A percentile compares a stretch with the other conserved stretches of the same genome.
Evolutionary conservation across 2,329 filamentous ascomycete species (phyloP).

Genomic region (Colletotrichum magnum): DNA sequence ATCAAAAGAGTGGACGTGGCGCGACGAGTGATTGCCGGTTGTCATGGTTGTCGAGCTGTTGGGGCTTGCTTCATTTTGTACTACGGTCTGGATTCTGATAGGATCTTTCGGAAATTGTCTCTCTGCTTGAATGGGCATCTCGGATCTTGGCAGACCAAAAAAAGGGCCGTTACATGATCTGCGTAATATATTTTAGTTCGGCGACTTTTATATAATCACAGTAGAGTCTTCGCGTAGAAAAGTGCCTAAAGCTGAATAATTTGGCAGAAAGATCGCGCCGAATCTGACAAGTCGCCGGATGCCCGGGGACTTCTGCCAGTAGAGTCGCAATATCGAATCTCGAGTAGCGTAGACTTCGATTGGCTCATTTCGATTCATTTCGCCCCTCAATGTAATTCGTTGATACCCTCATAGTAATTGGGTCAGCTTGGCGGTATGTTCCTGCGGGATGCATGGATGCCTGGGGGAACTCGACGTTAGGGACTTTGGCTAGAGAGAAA

Average conservation of each 20-base stretch:
- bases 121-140: too few relatives aligned
- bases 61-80: too few relatives aligned
- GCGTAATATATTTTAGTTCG: background rate
- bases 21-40: too few relatives aligned
- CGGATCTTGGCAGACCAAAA: too few relatives aligned
- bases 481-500: too few relatives aligned
- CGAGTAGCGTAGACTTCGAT: background rate
- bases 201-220: background rate
- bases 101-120: too few relatives aligned
- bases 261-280: background rate
- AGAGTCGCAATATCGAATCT: background rate
- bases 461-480: background rate
- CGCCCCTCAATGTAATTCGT: background rate
- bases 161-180: too few relatives aligned
- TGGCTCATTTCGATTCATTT: background rate
- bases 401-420: background rate
- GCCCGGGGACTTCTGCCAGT: background rate
- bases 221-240: background rate
- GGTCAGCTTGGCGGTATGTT: background rate
- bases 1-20: too few relatives aligned
- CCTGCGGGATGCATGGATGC: background rate
- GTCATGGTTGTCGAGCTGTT: too few relatives aligned
- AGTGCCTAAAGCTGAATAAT: background rate
- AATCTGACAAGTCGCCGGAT: background rate
- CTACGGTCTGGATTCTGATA: too few relatives aligned